Conservation (phyloP, 768 basidiomycete species). For the Holtermannia corniformis region DNA sequence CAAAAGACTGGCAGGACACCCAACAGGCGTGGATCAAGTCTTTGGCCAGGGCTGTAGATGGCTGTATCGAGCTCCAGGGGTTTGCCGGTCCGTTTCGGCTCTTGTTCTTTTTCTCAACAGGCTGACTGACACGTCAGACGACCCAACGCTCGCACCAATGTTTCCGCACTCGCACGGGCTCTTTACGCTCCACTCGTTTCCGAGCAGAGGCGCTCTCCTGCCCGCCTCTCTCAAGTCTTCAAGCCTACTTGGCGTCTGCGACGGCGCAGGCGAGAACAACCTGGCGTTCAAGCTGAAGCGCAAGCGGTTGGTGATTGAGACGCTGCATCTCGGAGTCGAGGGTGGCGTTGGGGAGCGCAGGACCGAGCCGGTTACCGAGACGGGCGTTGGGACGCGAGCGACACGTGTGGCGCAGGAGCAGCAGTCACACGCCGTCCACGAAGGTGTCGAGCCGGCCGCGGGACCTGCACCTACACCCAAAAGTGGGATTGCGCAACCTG, state of each 20-base stretch:
- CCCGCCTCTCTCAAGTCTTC: slow-evolving; percentile 77
- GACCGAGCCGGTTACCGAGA: slow-evolving; percentile 23
- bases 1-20: background rate
- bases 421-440: too few relatives aligned
- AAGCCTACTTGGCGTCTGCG: slow-evolving; percentile 62
- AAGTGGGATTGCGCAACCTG: background rate
- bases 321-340: slow-evolving; percentile 55
- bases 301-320: slow-evolving; percentile 80
- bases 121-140: slow-evolving; percentile 46
- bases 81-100: slow-evolving; percentile 58
- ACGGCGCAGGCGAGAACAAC: slow-evolving; percentile 81
- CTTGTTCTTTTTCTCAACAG: slow-evolving; percentile 7
- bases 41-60: slow-evolving; percentile 70
- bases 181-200: slow-evolving; percentile 65
- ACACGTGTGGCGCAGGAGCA: background rate
- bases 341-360: slow-evolving; percentile 41
- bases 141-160: slow-evolving; percentile 60
- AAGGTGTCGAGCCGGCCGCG: slow-evolving; percentile 7
- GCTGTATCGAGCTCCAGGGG: slow-evolving; percentile 60
- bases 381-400: background rate
- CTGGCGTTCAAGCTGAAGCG: slow-evolving; percentile 87
- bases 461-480: background rate
- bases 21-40: slow-evolving; percentile 63
- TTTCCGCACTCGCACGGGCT: slow-evolving; percentile 85
- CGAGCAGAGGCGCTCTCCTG: slow-evolving; percentile 61